phyloP scores from a whole-genome alignment of 1,139 yeast species.

The Eremothecium sinecaudum region DNA sequence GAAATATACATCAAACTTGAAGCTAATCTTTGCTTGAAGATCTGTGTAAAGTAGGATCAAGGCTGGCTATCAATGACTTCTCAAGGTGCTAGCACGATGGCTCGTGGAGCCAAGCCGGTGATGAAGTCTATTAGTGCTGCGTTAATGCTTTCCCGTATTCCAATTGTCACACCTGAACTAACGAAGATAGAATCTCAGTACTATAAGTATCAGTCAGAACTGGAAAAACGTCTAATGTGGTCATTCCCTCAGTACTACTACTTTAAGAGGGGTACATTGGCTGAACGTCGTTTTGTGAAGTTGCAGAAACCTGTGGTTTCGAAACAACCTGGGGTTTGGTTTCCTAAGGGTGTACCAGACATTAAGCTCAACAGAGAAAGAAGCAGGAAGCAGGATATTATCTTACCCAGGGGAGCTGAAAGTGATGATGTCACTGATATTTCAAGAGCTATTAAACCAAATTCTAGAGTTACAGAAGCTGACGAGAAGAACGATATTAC shows the following conservation, averaged over 20 bases:
- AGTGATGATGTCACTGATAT: conserved; percentile 39
- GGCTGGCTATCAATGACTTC: no score
- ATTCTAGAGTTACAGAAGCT: conserved; percentile 68
- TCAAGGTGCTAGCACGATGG: neutral
- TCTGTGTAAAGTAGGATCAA: no score
- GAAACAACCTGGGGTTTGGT: conserved; percentile 66
- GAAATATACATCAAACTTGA: neutral
- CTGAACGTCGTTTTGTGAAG: conserved; percentile 71
- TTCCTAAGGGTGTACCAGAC: conserved; percentile 77
- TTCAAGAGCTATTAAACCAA: conserved; percentile 60
- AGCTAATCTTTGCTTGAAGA: neutral
- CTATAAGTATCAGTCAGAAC: conserved; percentile 73
- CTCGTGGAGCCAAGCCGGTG: neutral
- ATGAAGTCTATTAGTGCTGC: conserved; percentile 34
- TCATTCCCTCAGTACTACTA: conserved; percentile 92
- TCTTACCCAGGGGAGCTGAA: conserved; percentile 54
- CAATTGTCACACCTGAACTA: conserved; percentile 72
- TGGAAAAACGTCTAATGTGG: conserved; percentile 92
- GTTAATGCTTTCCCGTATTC: conserved; percentile 66
- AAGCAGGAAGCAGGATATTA: conserved; percentile 65
- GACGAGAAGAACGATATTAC: conserved; percentile 52
- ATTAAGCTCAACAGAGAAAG: conserved; percentile 83
- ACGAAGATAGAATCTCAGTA: conserved; percentile 66
- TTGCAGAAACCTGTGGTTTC: conserved; percentile 70
- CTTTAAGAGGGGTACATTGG: conserved; percentile 80